Evolutionary conservation across 306 rosid species (phyloP), one percentile per base, ranked within the genome.

Genomic region (Urtica urens): DNA sequence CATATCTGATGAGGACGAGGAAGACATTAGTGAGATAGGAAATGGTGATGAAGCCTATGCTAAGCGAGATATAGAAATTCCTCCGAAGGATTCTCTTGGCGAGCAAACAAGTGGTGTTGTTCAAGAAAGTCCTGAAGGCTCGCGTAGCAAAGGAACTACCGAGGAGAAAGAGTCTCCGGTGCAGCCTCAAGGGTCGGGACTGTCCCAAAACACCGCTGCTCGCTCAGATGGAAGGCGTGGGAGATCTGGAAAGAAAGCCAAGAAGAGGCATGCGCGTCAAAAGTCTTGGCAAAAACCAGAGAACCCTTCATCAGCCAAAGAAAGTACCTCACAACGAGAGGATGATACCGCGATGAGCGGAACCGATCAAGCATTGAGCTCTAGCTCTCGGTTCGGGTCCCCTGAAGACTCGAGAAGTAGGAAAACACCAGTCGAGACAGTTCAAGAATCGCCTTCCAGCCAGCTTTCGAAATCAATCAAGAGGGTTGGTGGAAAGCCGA

Each of bases 281-380:
- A 90, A 82, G 64, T 71, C 94, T 31, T 82, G 74, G 62, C 84
- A 64, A 66, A 82, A 82, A 54, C 23, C 67, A 60, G 85, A 77
- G 15, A 78, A 79, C 49, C 65, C 81, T 50, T 80, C 73, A 22
- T 29, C 63, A 46, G 94, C 75, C 65, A 85, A 75, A 68, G 94
- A 90, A 69, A 82, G 81, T 47, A 69, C 78, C 35, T 82, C 79
- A 11, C 87, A 60, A 31, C 73, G 76, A 64, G 81, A 78, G 46
- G 99, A 79, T 60, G 96, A 90, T 69, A 53, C 86, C 22, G 85
- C 87, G 23, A 90, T 85, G 86, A 90, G 99, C 57, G 94, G 99
- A 48, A 82, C 86, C 10, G 99, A 85, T 51, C 99, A 85, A 60
- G 94, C 86, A 1, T 68, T 82, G 63, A 90, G 94, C 70, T 79